Percentiles rank a stretch among this genome's conserved stretches.
Conservation (phyloP, 2,329 filamentous ascomycete genomes). For the Penicillium sp. region DNA sequence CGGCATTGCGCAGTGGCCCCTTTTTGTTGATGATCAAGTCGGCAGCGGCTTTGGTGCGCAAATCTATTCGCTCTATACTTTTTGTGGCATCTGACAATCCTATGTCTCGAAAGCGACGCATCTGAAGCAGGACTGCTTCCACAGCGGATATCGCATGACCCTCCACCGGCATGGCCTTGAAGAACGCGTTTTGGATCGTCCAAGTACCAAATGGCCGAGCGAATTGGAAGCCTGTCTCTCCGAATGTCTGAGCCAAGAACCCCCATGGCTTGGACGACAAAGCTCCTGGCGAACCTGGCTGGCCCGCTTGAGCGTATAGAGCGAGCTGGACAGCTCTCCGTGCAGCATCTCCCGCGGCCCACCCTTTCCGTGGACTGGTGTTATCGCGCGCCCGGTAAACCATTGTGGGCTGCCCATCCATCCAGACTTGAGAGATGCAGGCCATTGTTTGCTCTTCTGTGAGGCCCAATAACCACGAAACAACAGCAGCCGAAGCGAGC, state of each 20-base stretch:
- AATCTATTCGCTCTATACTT: slow-evolving; percentile 27
- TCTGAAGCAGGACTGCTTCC: slow-evolving; percentile 32
- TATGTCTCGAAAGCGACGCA: slow-evolving; percentile 9
- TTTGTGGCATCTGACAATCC: slow-evolving; percentile 12
- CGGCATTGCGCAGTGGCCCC: slow-evolving; percentile 28
- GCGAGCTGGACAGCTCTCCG: slow-evolving; percentile 44
- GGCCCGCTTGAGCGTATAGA: slow-evolving; percentile 29
- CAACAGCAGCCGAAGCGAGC: slow-evolving; percentile 42
- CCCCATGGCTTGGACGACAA: slow-evolving; percentile 39
- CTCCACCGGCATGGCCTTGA: slow-evolving; percentile 34
- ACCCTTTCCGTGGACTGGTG: slow-evolving; percentile 44
- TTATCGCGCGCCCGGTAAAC: slow-evolving; percentile 38
- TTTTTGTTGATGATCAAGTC: slow-evolving; percentile 38
- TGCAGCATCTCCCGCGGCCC: slow-evolving; percentile 46
- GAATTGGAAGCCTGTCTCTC: slow-evolving; percentile 20
- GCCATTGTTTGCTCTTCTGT: slow-evolving; percentile 34
- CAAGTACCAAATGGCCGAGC: slow-evolving; percentile 22
- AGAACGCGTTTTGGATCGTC: slow-evolving; percentile 27
- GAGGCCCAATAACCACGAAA: slow-evolving; percentile 41
- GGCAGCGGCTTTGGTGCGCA: slow-evolving; percentile 34
- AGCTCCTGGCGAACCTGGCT: slow-evolving; percentile 31
- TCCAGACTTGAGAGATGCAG: slow-evolving; percentile 44
- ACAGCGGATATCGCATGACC: slow-evolving; percentile 38
- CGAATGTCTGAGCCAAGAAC: slow-evolving; percentile 33
- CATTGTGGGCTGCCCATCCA: slow-evolving; percentile 41